Base-by-base conservation (phyloP, 2,329 filamentous ascomycete species). In the Phaeoacremonium minimum region DNA sequence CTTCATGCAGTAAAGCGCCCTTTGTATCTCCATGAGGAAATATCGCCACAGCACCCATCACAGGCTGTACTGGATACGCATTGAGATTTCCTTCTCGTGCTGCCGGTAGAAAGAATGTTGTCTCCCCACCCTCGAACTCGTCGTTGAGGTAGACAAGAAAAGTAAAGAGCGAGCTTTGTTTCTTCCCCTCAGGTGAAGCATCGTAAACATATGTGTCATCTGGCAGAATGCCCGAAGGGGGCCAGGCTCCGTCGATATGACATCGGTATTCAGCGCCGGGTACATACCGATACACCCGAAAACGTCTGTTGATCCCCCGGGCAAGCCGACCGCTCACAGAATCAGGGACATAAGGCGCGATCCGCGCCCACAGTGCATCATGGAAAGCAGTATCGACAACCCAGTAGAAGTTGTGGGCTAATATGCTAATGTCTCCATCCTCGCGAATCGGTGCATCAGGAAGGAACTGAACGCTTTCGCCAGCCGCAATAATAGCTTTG, bases 341-440 rank as follows among this genome's bases (percentile, higher is more conserved):
- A 0, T 61, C 51, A 0, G 83, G 80, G 0, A 86, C 71, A 32
- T 77, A 80, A 0, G 68, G 60, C 4, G 68, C 60, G 3, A 86
- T 73, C 12, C 82, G 71, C 1, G 62, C 56, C 82, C 82, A 86
- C 2, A 86, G 64, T 12, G 63, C 68, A 38, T 81, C 71, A 48
- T 80, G 75, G 53, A 85, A 85, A 0, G 67, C 64, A 15, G 67
- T 63, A 46, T 86, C 82, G 11, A 80, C 67, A 7, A 86, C 67
- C 82, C 82, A 86, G 62, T 85, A 85, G 47, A 86, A 84, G 55
- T 85, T 86, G 61, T 86, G 82, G 0, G 82, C 82, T 2, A 85
- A 57, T 32, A 85, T 71, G 48, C 78, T 83, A 16, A 69, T 67
- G 36, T 83, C 78, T 13, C 76, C 77, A 38, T 80, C 77, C n/a